A percentile compares a stretch with the other conserved stretches of the same genome.
Conservation (phyloP, 176 grass and related monocot genomes). For the Bolboschoenus planiculmis region DNA sequence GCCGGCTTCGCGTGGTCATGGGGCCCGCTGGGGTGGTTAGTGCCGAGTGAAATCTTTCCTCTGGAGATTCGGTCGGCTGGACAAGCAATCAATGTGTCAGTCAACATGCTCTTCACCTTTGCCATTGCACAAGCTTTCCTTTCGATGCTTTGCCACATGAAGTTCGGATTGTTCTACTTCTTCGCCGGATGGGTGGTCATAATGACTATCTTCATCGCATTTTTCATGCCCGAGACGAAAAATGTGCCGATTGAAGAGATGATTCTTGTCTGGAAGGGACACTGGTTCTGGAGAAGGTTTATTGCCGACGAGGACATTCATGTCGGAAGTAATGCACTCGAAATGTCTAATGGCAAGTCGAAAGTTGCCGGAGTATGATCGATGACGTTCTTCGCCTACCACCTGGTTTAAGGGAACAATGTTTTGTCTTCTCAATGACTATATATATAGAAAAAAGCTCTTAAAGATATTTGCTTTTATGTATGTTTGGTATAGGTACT, state of each 20-base stretch:
- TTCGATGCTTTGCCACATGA: conserved; percentile 34
- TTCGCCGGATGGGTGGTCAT: conserved; percentile 30
- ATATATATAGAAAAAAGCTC: not conserved
- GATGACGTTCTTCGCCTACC: not conserved
- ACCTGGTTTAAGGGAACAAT: not conserved
- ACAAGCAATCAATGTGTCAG: conserved; percentile 31
- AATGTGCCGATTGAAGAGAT: conserved; percentile 35
- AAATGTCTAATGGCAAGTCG: conserved; percentile 13
- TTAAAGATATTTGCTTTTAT: not conserved
- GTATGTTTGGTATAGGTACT: not conserved
- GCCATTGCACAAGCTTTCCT: conserved; percentile 30
- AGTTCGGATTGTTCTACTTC: conserved; percentile 40
- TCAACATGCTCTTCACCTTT: conserved; percentile 42
- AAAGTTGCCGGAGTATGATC: conserved; percentile 1
- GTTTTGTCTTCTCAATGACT: not conserved
- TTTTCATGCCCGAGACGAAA: conserved; percentile 31
- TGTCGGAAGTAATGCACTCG: not conserved
- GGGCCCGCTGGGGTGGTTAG: conserved; percentile 32
- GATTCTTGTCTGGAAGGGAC: conserved; percentile 27
- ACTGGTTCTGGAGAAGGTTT: conserved; percentile 36
- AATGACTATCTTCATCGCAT: conserved; percentile 24
- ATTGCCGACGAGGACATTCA: conserved; percentile 26
- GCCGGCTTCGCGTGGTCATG: conserved; percentile 32
- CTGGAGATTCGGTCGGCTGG: conserved; percentile 34
- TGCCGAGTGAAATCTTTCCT: conserved; percentile 36